These are phyloP conservation scores for Talaromyces sp. DNA, from an alignment of 2,329 filamentous ascomycete genomes.

Conservation along the genomic window DNA sequence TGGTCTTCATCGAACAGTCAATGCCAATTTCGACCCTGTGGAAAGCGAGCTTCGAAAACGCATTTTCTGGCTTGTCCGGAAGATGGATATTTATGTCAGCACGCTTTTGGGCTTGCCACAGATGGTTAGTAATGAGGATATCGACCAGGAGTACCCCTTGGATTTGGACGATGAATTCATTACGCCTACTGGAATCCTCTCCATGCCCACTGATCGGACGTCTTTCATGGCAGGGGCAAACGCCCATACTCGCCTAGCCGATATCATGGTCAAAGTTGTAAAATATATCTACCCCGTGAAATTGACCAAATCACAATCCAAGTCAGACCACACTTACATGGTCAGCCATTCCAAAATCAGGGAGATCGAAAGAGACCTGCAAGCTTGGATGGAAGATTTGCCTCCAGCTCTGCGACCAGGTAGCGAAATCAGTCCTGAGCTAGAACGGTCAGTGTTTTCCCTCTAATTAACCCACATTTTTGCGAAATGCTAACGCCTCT, in stretches of 20 bases:
- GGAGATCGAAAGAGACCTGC: constrained; percentile 62
- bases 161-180: constrained; percentile 49
- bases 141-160: constrained; percentile 48
- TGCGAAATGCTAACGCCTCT: neutral
- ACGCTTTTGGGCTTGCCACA: constrained; percentile 48
- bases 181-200: constrained; percentile 43
- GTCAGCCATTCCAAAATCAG: constrained; percentile 63
- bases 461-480: neutral
- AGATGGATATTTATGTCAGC: constrained; percentile 52
- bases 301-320: constrained; percentile 41
- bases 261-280: constrained; percentile 60
- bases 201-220: constrained; percentile 54
- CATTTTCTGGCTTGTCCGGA: constrained; percentile 52
- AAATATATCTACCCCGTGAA: constrained; percentile 64
- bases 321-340: constrained; percentile 55
- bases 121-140: constrained; percentile 50
- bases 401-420: constrained; percentile 76
- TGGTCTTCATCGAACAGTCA: constrained; percentile 70
- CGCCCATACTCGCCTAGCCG: constrained; percentile 57
- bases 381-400: constrained; percentile 63
- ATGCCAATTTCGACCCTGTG: constrained; percentile 66
- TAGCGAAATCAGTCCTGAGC: constrained; percentile 68
- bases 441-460: constrained; percentile 63
- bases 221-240: constrained; percentile 60
- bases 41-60: constrained; percentile 71